Conservation (phyloP, 805 yeast species). For the Hanseniaspora nectarophila region DNA sequence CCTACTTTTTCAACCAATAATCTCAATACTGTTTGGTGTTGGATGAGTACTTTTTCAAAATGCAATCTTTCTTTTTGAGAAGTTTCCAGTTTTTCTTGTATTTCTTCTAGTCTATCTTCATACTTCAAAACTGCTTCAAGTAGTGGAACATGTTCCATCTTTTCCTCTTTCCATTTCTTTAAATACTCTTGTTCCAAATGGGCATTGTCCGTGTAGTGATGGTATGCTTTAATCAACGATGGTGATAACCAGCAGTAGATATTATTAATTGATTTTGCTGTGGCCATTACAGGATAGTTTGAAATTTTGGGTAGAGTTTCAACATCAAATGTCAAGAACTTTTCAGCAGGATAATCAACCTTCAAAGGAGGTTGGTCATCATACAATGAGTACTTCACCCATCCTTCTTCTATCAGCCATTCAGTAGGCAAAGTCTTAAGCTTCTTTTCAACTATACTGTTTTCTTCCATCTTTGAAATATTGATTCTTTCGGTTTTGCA, state of each 20-base stretch:
- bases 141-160: background rate
- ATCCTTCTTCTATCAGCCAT: constrained; percentile 55
- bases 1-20: background rate
- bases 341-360: constrained; percentile 62
- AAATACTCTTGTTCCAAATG: background rate
- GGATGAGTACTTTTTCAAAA: background rate
- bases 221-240: constrained; percentile 32
- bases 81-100: background rate
- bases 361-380: constrained; percentile 34
- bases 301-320: constrained; percentile 73
- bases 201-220: constrained; percentile 9
- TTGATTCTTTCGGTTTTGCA: background rate
- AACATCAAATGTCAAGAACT: constrained; percentile 72
- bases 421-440: constrained; percentile 33
- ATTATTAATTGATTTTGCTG: constrained; percentile 62
- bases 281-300: constrained; percentile 65
- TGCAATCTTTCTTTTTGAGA: background rate
- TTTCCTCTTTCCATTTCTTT: constrained; percentile 1
- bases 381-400: constrained; percentile 64
- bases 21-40: background rate
- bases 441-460: constrained; percentile 26
- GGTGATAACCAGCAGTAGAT: constrained; percentile 98
- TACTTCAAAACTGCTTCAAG: background rate
- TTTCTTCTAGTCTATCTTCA: background rate
- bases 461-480: constrained; percentile 33